Evolutionary conservation across 306 rosid species (phyloP), one percentile per base, ranked within the genome.

Genomic region (Fragaria iinumae): DNA sequence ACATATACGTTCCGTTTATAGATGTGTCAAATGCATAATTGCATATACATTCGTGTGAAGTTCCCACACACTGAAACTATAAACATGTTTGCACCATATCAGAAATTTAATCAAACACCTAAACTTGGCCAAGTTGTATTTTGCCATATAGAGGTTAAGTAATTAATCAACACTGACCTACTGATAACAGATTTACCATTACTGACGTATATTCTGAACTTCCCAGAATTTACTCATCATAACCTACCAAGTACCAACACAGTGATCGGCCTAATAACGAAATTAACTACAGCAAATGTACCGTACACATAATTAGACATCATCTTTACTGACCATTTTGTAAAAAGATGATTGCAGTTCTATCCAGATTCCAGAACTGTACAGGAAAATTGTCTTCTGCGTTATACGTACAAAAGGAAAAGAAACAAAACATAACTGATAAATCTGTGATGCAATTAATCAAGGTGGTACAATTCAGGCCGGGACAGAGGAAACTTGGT

Each of bases 401-500:
- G 11, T 53, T n/a, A 55, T 55, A 29, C 2, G 32, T 29, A 55
- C 62, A n/a, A 13, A 55, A 11, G 25, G 65, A 11, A 11, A 20
- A 69, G 29, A 21, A 8, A 60, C 55, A 78, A 59, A 34, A 60
- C 1, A 38, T 20, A 8, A 32, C 49, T 12, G 8, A 65, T 20
- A n/a, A 79, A 23, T 20, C 44, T 9, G 45, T n/a, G 32, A 67
- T 0, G 21, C 29, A 8, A 41, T 25, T 25, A 32, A 41, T 55
- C 41, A 32, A 59, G 3, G 43, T 63, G 39, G n/a, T 2, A 29
- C 41, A 56, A 38, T 71, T 44, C 41, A 36, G n/a, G n/a, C n/a
- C n/a, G n/a, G n/a, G n/a, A n/a, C n/a, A n/a, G 52, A 69, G 74
- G 72, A 47, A 75, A 67, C 80, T 43, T 16, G 69, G 41, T 41